Evolutionary conservation across 202 grass and related monocot genomes (phyloP).

Genomic region (Tripidium arundinaceum): DNA sequence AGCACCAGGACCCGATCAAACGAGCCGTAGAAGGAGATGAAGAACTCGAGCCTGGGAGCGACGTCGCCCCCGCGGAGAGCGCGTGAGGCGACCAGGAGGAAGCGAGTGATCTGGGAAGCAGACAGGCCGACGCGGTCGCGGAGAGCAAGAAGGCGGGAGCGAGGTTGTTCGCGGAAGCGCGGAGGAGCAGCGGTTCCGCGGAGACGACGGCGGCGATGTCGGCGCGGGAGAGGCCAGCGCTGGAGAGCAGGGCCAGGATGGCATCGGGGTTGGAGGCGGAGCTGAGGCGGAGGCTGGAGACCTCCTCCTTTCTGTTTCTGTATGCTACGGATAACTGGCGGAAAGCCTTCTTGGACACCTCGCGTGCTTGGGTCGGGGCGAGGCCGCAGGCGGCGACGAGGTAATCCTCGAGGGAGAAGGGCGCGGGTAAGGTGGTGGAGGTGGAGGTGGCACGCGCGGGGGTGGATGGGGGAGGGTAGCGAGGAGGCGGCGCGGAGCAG

Average conservation of each 20-base stretch:
- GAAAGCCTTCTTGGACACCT: too few relatives aligned
- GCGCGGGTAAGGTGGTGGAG: too few relatives aligned
- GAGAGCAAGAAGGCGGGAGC: background rate
- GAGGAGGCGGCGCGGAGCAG: too few relatives aligned
- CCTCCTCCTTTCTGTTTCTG: too few relatives aligned
- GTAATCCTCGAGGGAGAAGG: too few relatives aligned
- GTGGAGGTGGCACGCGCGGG: too few relatives aligned
- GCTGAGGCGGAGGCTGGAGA: background rate
- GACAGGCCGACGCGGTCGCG: background rate
- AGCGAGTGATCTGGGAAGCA: background rate
- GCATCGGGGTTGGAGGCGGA: background rate
- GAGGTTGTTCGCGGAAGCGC: background rate
- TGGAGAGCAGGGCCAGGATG: background rate
- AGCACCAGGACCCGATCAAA: background rate
- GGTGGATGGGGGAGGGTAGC: too few relatives aligned
- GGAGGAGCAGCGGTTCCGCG: background rate
- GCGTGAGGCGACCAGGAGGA: background rate
- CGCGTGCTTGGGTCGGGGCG: too few relatives aligned
- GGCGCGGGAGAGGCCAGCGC: background rate
- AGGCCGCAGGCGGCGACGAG: too few relatives aligned
- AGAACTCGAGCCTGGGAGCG: background rate
- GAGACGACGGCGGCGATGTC: background rate
- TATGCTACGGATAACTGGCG: too few relatives aligned
- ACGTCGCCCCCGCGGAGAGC: background rate
- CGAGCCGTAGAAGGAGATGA: background rate